These are phyloP conservation scores for Coemansia umbellata DNA, from an alignment of 192 early-diverging fungal species.

Conservation along the genomic window DNA sequence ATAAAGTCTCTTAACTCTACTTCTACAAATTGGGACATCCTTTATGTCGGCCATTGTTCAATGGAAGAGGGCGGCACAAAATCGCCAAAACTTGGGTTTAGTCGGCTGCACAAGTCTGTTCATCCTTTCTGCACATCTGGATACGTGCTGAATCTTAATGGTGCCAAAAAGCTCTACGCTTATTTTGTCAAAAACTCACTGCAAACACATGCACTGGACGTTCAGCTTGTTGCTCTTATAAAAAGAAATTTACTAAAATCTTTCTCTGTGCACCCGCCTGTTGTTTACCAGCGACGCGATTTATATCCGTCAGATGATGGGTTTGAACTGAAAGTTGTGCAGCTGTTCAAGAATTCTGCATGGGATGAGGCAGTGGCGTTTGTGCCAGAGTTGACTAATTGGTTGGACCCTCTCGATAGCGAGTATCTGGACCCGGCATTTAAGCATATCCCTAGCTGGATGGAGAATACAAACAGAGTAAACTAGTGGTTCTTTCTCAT, in stretches of 20 bases:
- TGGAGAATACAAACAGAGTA: conserved; percentile 24
- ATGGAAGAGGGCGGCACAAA: conserved; percentile 23
- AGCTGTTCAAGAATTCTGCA: conserved; percentile 21
- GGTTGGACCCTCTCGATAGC: conserved; percentile 30
- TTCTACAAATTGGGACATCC: conserved; percentile 34
- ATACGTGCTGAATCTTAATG: conserved; percentile 38
- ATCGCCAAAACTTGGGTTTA: neutral
- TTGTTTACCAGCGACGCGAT: conserved; percentile 49
- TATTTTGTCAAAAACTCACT: conserved; percentile 25
- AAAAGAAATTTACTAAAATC: conserved; percentile 29
- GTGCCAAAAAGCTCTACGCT: conserved; percentile 43
- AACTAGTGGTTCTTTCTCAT: no score
- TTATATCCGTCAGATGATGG: conserved; percentile 47
- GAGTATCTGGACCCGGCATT: conserved; percentile 25
- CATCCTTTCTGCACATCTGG: conserved; percentile 50
- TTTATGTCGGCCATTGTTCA: conserved; percentile 50
- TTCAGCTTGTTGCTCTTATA: conserved; percentile 38
- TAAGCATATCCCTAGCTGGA: conserved; percentile 43
- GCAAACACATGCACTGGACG: conserved; percentile 27
- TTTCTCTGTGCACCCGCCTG: conserved; percentile 36
- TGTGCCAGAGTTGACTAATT: conserved; percentile 22
- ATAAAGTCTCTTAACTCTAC: conserved; percentile 6
- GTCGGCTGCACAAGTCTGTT: conserved; percentile 13
- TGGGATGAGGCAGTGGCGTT: conserved; percentile 33
- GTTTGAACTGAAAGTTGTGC: conserved; percentile 29